Conservation (phyloP, 163 green algal genomes). For the Smithsoniella earleae region DNA sequence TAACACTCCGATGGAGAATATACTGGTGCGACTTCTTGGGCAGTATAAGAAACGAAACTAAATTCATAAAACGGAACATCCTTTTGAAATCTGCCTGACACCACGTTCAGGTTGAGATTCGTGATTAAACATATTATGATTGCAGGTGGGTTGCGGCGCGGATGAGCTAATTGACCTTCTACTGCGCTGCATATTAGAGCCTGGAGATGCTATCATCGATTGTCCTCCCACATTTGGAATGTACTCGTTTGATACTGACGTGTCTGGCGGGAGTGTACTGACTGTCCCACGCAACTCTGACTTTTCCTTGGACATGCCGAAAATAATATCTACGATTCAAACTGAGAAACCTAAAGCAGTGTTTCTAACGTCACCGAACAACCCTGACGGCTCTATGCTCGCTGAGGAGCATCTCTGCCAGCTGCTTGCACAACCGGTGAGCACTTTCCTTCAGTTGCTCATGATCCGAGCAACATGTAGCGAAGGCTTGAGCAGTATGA, state of each 20-base stretch:
- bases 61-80: background rate
- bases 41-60: background rate
- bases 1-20: constrained; percentile 69
- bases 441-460: background rate
- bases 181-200: constrained; percentile 86
- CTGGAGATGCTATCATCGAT: constrained; percentile 88
- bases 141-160: constrained; percentile 87
- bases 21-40: constrained; percentile 77
- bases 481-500: too few relatives aligned
- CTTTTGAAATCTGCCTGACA: too few relatives aligned
- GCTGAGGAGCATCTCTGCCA: constrained; percentile 50
- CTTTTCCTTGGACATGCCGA: constrained; percentile 81
- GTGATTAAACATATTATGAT: too few relatives aligned
- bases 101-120: too few relatives aligned
- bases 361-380: constrained; percentile 98
- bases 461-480: too few relatives aligned
- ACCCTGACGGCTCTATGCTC: constrained; percentile 90
- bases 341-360: constrained; percentile 86
- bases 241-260: constrained; percentile 93
- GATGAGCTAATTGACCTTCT: constrained; percentile 98
- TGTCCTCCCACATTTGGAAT: constrained; percentile 83
- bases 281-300: constrained; percentile 68
- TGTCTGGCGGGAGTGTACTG: constrained; percentile 76
- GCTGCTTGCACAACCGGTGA: constrained; percentile 24
- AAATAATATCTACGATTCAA: constrained; percentile 64